Evolutionary conservation across 345 rosid genomes (phyloP).

Genomic region (Isatis tinctoria): DNA sequence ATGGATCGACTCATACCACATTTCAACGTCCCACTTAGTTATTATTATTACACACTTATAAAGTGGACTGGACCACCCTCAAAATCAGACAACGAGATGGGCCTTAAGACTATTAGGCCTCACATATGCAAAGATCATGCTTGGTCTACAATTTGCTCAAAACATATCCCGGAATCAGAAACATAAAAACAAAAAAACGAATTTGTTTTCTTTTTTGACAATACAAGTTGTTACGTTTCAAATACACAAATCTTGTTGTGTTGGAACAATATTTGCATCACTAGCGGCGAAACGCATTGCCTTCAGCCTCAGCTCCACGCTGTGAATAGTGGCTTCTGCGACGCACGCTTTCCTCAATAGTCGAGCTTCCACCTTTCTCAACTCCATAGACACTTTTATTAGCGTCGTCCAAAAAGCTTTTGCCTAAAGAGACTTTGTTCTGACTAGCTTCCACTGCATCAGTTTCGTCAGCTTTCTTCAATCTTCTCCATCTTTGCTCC

Average conservation of each 20-base stretch:
- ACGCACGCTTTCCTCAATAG: constrained; percentile 90
- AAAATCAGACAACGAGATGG: constrained; percentile 10
- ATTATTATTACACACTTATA: constrained; percentile 2
- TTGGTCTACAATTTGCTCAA: not conserved
- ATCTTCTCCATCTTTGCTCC: constrained; percentile 88
- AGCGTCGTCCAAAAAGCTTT: constrained; percentile 80
- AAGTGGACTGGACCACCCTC: constrained; percentile 16
- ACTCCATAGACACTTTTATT: constrained; percentile 80
- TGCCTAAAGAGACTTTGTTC: constrained; percentile 43
- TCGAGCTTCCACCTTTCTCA: constrained; percentile 86
- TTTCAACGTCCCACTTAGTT: constrained; percentile 19
- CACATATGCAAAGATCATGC: not conserved
- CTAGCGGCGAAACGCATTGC: constrained; percentile 80
- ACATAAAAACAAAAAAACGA: not conserved
- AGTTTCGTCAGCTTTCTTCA: constrained; percentile 76
- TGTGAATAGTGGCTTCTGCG: constrained; percentile 79
- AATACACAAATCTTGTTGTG: not conserved
- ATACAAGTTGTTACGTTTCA: not conserved
- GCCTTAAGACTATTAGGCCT: not conserved
- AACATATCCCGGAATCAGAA: not conserved
- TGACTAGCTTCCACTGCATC: constrained; percentile 62
- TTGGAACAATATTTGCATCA: not conserved
- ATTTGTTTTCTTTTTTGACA: not conserved
- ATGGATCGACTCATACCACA: constrained; percentile 7
- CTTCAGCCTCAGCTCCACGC: constrained; percentile 61